Evolutionary conservation across 306 rosid genomes (phyloP), one percentile per base, ranked within the genome.

Genomic region (Carpinus fangiana): DNA sequence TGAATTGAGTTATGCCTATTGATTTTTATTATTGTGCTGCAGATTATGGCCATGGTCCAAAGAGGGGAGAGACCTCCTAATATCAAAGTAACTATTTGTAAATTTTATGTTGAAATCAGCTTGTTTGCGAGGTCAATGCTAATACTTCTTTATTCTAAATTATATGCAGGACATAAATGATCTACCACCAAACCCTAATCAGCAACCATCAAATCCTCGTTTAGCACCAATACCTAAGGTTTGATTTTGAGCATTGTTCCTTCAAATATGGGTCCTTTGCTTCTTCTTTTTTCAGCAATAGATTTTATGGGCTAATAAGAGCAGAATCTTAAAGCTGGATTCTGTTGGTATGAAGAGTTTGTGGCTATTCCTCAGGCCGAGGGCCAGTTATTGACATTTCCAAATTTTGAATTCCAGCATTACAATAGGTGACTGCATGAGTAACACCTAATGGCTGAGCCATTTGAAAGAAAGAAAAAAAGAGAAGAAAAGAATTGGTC

Each of bases 41-140:
- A 95, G 99, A 87, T 93, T 81, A 93, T 90, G 98, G 87, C 91
- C 77, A 90, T 89, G 96, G 89, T 91, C 73, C 99, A 91, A 83
- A 86, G 97, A 86, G 98, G 97, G 85, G 98, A 95, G 82, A 90
- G 84, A 84, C 89, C 98, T 83, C 74, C 93, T 60, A 90, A 95
- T 85, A 88, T 82, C 84, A 93, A 90, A 85, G 99, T 95, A 88
- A 46, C 69, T 76, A 28, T 61, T 28, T 38, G 54, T 61, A 82
- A 69, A 62, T 61, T 79, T 21, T 67, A 34, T 41, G 8, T 79
- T 56, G 23, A 76, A 55, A 73, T 81, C 75, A 45, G 70, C 69
- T 74, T 70, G 45, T 76, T 70, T 74, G 50, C 60, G 72, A 51
- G 78, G 68, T 74, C 60, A 34, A 50, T 34, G 76, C 80, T 74